Evolutionary conservation across 257 asterid species (phyloP).

Genomic region (Knoxia roxburghii): DNA sequence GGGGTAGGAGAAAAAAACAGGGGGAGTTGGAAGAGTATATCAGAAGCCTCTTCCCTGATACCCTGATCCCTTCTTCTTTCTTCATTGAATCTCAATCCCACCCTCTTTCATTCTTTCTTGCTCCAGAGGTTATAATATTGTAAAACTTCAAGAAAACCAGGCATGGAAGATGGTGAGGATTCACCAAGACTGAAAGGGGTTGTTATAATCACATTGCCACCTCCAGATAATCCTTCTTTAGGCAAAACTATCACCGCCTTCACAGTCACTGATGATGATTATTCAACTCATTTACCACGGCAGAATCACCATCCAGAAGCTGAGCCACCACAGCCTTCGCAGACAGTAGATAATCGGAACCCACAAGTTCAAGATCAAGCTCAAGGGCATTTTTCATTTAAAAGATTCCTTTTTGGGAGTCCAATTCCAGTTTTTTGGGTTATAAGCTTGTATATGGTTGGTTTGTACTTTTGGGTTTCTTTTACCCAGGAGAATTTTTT

Average conservation of each 20-base stretch:
- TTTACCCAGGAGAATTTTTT: constrained; percentile 30
- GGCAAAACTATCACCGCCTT: constrained; percentile 75
- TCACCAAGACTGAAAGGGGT: constrained; percentile 37
- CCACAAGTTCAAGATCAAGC: constrained; percentile 13
- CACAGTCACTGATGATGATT: constrained; percentile 37
- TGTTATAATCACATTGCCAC: constrained; percentile 63
- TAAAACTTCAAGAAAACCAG: background rate
- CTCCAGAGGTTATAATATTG: background rate
- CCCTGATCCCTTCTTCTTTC: background rate
- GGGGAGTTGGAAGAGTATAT: background rate
- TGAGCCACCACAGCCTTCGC: constrained; percentile 14
- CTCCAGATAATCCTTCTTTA: constrained; percentile 53
- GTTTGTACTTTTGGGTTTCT: constrained; percentile 44
- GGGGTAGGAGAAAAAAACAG: background rate
- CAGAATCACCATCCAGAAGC: constrained; percentile 7
- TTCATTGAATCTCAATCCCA: background rate
- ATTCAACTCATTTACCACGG: constrained; percentile 21
- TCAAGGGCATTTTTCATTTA: constrained; percentile 14
- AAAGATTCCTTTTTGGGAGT: constrained; percentile 13
- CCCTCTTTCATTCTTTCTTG: background rate
- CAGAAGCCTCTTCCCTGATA: background rate
- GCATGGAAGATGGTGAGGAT: constrained; percentile 21
- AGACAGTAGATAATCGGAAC: constrained; percentile 8
- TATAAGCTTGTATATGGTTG: constrained; percentile 37
- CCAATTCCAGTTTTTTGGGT: constrained; percentile 30